Evolutionary conservation across 164 flowering plant genomes (phyloP), one percentile per base, ranked within the genome.

Genomic region (Houttuynia cordata): DNA sequence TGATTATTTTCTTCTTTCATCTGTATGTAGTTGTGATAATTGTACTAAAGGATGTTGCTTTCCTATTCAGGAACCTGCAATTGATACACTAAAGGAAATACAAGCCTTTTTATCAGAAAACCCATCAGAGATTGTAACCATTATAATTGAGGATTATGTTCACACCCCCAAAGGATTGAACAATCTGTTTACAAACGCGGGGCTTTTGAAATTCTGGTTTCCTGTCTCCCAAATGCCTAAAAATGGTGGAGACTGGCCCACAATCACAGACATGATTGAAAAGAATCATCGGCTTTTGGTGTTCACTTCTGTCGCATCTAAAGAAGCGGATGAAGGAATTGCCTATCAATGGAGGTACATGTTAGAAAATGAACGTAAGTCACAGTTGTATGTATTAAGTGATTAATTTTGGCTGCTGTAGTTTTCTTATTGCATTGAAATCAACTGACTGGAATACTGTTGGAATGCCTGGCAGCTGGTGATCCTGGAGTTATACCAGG

Each of bases 311-410:
- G 78, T 69, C 62, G 84, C 88, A 61, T 83, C 97, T 14, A 94
- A 94, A 74, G 99, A 94, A 79, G 83, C 80, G 13, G 75, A 75
- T 47, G 99, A 94, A 75, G 96, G 96, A 65, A 75, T 94, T 61
- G 96, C 99, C 30, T 94, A 91, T 66, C 97, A 91, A 63, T 94
- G 97, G 99, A 87, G 77, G 71, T 85, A 87, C 73, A 80, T 94
- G 81, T 72, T 88, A 50, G 99, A 94, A 77, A 94, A 94, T 67
- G 99, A 91, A 53, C 41, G 97, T 94, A 77, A 76, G 93, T 64
- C 34, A 24, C 18, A 10, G 1, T 24, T 23, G 57, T n/a, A 13
- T 12, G 13, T 23, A 12, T 0, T 45, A 0, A 45, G 17, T 45
- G 56, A n/a, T 12, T 21, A 34, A 4, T 23, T 20, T 18, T n/a